Evolutionary conservation across 106 monocot genomes (phyloP), one percentile per base, ranked within the genome.

Genomic region (Cymbidium sinense): DNA sequence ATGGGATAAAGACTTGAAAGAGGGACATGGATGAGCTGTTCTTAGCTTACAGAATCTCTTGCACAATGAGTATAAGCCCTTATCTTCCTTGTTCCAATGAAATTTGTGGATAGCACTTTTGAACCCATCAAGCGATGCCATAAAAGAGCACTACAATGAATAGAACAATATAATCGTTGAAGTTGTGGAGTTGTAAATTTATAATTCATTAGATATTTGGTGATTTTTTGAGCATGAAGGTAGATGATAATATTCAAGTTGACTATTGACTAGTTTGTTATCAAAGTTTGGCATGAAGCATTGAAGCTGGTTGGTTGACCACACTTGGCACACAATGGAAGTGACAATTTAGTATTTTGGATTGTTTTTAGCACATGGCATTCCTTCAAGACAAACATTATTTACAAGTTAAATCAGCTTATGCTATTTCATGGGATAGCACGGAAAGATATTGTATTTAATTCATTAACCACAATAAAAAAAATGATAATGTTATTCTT

Each of bases 41-140:
- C 1, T 19, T 30, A 35, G 78, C 89, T 90, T 83, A 98, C 98
- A 4, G 98, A 92, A 83, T 86, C 74, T 81, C 74, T 88, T 47
- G 98, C 85, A 37, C 98, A 98, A 30, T 98, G 98, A 6, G 92
- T 86, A 34, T 98, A 98, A 62, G 90, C 86, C 43, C 98, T 74
- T 29, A 89, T 85, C 50, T 87, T 94, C 51, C 84, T 87, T 62
- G 88, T 84, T 37, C 87, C 94, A 0, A 77, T 90, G 84, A 98
- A 94, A 19, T 81, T 85, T 44, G 88, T 82, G 13, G 84, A 72
- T 21, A 98, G 82, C 61, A 86, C 91, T 2, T 80, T 90, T 35
- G 51, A 82, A 19, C 94, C 94, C 98, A 98, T 98, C 36, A 98
- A 71, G 36, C 88, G 86, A 86, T 94, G 98, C 98, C 98, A 98